phyloP scores from a whole-genome alignment of 192 early-diverging fungal species.

The Ramicandelaber brevisporus region DNA sequence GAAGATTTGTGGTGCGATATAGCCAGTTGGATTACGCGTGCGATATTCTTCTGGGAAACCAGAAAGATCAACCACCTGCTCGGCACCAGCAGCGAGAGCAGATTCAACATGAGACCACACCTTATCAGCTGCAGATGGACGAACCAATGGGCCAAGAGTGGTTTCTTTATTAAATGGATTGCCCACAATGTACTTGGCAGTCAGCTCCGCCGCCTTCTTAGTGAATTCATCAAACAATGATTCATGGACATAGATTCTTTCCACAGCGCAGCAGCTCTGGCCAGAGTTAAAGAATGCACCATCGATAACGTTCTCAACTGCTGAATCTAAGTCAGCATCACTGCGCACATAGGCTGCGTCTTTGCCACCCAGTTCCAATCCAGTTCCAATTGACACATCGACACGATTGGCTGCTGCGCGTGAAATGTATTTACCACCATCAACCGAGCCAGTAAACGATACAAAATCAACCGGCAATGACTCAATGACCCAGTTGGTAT shows the following conservation, averaged over 20 bases:
- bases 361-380: conserved; percentile 64
- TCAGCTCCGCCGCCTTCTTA: conserved; percentile 21
- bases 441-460: conserved; percentile 2
- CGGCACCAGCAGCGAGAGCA: conserved; percentile 31
- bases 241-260: conserved; percentile 55
- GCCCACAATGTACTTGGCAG: conserved; percentile 37
- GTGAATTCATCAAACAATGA: conserved; percentile 43
- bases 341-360: conserved; percentile 56
- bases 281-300: conserved; percentile 63
- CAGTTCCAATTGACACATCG: conserved; percentile 28
- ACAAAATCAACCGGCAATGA: conserved; percentile 2
- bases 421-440: background rate
- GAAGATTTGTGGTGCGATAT: conserved; percentile 50
- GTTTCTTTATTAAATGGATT: conserved; percentile 27
- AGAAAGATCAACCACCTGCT: conserved; percentile 23
- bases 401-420: background rate
- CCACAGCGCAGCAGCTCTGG: conserved; percentile 58
- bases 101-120: conserved; percentile 40
- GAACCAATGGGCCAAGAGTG: conserved; percentile 54
- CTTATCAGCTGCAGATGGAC: conserved; percentile 28
- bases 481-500: conserved; percentile 2
- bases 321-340: conserved; percentile 39
- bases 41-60: no score
- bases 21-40: conserved; percentile 23
- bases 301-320: conserved; percentile 50